Conservation (phyloP, 208 protist genomes). For the Polymyxa betae region DNA sequence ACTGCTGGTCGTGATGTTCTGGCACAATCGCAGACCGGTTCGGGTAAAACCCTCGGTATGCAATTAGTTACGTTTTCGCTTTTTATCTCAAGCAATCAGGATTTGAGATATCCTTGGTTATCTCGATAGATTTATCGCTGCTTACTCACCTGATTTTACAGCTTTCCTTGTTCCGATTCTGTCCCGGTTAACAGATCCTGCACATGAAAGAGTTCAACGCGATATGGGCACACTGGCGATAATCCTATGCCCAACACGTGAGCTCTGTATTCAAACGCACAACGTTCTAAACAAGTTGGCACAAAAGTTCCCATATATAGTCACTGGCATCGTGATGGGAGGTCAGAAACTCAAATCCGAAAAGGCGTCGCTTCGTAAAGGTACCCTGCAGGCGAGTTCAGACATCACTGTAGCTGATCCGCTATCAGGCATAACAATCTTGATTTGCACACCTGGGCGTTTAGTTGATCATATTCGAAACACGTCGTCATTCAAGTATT, state of each 20-base stretch:
- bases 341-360: constrained; percentile 53
- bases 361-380: constrained; percentile 56
- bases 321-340: constrained; percentile 19
- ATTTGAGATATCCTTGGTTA: too few relatives aligned
- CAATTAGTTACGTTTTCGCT: not conserved
- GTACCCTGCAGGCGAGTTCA: not conserved
- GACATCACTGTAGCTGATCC: too few relatives aligned
- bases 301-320: not conserved
- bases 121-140: not conserved
- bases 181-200: not conserved
- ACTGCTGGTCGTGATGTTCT: not conserved
- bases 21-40: constrained; percentile 24
- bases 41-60: constrained; percentile 23
- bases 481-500: not conserved
- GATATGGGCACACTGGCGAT: not conserved
- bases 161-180: constrained; percentile 29
- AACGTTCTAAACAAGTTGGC: constrained; percentile 7
- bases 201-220: not conserved
- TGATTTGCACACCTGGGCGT: constrained; percentile 59
- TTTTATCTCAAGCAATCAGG: too few relatives aligned
- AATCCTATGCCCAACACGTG: constrained; percentile 53
- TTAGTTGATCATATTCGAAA: constrained; percentile 58
- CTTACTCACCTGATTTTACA: not conserved
- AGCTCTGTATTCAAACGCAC: constrained; percentile 60
- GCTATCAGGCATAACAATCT: constrained; percentile 47